Evolutionary conservation across 2,329 filamentous ascomycete species (phyloP).

Genomic region (Penicillium sp.): DNA sequence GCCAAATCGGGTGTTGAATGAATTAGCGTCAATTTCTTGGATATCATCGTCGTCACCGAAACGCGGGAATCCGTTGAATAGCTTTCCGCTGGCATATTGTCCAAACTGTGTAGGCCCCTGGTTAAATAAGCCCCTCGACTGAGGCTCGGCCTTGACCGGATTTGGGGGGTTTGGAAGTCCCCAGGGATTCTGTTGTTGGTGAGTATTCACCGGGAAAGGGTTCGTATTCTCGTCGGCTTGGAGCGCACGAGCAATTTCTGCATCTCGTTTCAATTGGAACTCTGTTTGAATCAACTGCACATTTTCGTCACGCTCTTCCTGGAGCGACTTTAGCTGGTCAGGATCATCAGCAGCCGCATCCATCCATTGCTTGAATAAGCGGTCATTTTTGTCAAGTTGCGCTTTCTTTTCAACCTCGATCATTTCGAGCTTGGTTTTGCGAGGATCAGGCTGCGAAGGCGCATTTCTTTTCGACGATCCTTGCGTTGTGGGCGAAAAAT

Average conservation of each 20-base stretch:
- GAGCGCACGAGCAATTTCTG: slow-evolving; percentile 38
- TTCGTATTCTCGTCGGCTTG: slow-evolving; percentile 26
- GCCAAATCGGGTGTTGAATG: slow-evolving; percentile 8
- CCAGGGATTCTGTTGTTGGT: slow-evolving; percentile 4
- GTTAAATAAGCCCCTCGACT: too few relatives aligned
- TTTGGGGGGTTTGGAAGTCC: slow-evolving; percentile 13
- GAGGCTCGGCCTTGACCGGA: background rate
- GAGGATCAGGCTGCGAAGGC: slow-evolving; percentile 3
- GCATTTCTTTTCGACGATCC: slow-evolving; percentile 17
- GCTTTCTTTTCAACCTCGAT: slow-evolving; percentile 9
- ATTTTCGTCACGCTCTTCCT: slow-evolving; percentile 27
- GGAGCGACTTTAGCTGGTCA: slow-evolving; percentile 21
- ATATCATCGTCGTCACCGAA: slow-evolving; percentile 30
- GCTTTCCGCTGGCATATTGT: background rate
- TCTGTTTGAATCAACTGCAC: slow-evolving; percentile 10
- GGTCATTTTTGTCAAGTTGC: slow-evolving; percentile 2
- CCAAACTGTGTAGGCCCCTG: background rate
- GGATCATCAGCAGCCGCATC: background rate
- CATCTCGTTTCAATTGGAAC: slow-evolving; percentile 29
- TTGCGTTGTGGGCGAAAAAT: background rate
- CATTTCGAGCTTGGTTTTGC: slow-evolving; percentile 5
- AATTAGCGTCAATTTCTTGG: slow-evolving; percentile 20
- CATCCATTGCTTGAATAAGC: slow-evolving; percentile 8
- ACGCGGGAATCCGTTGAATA: background rate
- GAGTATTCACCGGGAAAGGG: background rate